Evolutionary conservation across 2,329 filamentous ascomycete species (phyloP).

Genomic region (Claviceps citrina): DNA sequence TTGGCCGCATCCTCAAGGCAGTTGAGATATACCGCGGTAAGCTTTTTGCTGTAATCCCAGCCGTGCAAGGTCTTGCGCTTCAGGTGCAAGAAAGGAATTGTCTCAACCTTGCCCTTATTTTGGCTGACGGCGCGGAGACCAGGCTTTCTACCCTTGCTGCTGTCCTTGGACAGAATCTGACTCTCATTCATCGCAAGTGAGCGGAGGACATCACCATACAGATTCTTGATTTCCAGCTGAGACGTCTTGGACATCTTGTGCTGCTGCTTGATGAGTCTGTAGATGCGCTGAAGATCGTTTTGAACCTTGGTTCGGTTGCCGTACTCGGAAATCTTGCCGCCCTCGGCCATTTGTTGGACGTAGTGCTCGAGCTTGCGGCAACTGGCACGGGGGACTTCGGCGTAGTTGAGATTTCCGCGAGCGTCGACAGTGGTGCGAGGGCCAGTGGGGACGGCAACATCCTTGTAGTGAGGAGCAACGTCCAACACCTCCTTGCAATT

Average conservation of each 20-base stretch:
- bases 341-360: slow-evolving; percentile 94
- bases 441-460: slow-evolving; percentile 81
- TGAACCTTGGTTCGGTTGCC: slow-evolving; percentile 97
- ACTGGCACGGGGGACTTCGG: slow-evolving; percentile 72
- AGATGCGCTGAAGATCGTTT: slow-evolving; percentile 84
- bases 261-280: slow-evolving; percentile 97
- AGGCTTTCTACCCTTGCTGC: slow-evolving; percentile 47
- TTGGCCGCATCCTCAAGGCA: slow-evolving; percentile 80
- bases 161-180: slow-evolving; percentile 85
- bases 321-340: slow-evolving; percentile 96
- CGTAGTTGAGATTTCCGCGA: slow-evolving; percentile 81
- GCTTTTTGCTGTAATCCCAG: slow-evolving; percentile 99
- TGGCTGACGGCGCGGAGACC: slow-evolving; percentile 36
- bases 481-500: slow-evolving; percentile 91
- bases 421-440: slow-evolving; percentile 86
- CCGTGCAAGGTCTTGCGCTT: slow-evolving; percentile 88
- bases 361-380: slow-evolving; percentile 97
- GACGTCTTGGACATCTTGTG: slow-evolving; percentile 95
- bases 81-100: slow-evolving; percentile 91
- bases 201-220: slow-evolving; percentile 88
- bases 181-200: slow-evolving; percentile 95
- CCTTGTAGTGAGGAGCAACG: slow-evolving; percentile 81
- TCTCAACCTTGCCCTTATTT: slow-evolving; percentile 83
- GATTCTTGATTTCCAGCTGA: slow-evolving; percentile 85
- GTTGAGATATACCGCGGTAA: slow-evolving; percentile 84